Conservation (phyloP, 371 early-diverging fungal genomes). For the Syncephalis plumigaleata region DNA sequence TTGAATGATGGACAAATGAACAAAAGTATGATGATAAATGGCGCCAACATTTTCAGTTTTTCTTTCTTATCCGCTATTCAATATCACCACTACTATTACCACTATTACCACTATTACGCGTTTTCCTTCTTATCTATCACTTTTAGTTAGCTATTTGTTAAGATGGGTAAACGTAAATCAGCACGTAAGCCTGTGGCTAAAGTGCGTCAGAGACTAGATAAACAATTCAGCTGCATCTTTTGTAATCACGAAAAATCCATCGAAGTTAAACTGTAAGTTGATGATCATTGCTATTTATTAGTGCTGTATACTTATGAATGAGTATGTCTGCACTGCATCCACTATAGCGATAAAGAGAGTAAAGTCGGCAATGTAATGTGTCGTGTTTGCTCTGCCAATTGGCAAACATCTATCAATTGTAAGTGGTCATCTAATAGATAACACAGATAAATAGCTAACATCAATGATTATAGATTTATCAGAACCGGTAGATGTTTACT, state of each 20-base stretch:
- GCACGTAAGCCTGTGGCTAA: constrained; percentile 53
- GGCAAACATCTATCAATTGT: constrained; percentile 48
- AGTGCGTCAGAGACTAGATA: constrained; percentile 53
- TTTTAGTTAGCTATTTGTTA: not conserved
- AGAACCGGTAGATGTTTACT: constrained; percentile 70
- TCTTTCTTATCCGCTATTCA: too few species aligned
- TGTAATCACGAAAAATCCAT: constrained; percentile 81
- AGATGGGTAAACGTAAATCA: constrained; percentile 79
- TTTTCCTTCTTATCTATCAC: not conserved
- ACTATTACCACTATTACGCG: not conserved
- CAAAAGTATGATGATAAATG: too few species aligned
- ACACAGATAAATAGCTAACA: not conserved
- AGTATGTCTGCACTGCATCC: too few species aligned
- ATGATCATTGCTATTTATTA: too few species aligned
- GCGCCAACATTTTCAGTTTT: too few species aligned
- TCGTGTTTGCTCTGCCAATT: constrained; percentile 52
- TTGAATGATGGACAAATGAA: too few species aligned
- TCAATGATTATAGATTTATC: constrained; percentile 34
- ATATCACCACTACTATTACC: too few species aligned
- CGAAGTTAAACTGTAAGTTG: constrained; percentile 48
- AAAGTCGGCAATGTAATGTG: constrained; percentile 50
- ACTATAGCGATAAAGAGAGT: constrained; percentile 24
- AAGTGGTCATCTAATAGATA: constrained; percentile 10
- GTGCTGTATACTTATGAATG: too few species aligned
- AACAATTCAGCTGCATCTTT: constrained; percentile 72